These are phyloP conservation scores for Boletus eberwhitei DNA, from an alignment of 768 basidiomycete genomes.

Conservation along the genomic window DNA sequence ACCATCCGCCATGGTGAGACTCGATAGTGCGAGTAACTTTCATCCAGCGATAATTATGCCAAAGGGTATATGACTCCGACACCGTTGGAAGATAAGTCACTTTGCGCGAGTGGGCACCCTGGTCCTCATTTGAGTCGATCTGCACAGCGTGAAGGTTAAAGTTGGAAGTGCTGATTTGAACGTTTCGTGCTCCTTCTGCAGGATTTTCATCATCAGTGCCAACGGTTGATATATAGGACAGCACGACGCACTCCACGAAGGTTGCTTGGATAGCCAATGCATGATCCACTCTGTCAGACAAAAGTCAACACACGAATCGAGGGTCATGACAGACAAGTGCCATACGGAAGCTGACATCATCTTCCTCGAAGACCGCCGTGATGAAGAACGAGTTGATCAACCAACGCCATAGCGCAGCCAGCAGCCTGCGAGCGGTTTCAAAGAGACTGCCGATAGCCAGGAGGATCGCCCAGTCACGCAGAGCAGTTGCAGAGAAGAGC, in stretches of 20 bases:
- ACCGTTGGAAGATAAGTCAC: conserved; percentile 34
- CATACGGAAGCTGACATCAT: conserved; percentile 57
- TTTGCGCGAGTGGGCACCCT: conserved; percentile 23
- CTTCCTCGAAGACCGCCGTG: conserved; percentile 57
- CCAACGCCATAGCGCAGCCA: conserved; percentile 40
- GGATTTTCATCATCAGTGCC: neutral
- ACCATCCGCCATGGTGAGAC: conserved; percentile 16
- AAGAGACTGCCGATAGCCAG: conserved; percentile 59
- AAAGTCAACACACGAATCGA: neutral
- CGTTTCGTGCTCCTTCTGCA: conserved; percentile 42
- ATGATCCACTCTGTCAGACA: conserved; percentile 59
- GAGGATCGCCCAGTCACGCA: conserved; percentile 64
- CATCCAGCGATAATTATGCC: conserved; percentile 35
- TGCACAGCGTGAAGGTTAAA: conserved; percentile 32
- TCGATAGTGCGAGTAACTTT: conserved; percentile 21
- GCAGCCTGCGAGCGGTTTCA: conserved; percentile 53
- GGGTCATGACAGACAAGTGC: neutral
- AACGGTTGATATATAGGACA: neutral
- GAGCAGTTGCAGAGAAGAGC: conserved; percentile 50
- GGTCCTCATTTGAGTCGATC: conserved; percentile 22
- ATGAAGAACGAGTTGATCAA: conserved; percentile 55
- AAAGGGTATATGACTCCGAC: conserved; percentile 34
- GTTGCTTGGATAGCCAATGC: conserved; percentile 62
- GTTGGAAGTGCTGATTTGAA: conserved; percentile 47
- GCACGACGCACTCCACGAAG: conserved; percentile 50